phyloP scores from a whole-genome alignment of 2,329 filamentous ascomycete genomes.

The Xylariaceae sp. region DNA sequence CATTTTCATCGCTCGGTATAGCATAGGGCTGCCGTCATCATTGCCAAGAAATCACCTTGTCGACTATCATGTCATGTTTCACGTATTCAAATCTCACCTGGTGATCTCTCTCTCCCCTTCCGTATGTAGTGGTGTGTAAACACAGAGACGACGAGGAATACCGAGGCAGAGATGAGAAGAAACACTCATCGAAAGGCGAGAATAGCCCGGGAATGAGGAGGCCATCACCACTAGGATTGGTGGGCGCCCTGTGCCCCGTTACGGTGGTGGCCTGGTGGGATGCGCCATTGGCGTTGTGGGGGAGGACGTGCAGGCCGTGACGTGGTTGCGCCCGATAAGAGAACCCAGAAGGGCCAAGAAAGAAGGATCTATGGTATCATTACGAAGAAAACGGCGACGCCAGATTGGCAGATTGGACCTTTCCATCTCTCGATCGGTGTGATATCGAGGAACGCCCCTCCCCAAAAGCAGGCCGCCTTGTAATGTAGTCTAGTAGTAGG shows the following conservation, averaged over 20 bases:
- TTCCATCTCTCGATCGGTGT: too few relatives aligned
- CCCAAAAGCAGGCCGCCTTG: too few relatives aligned
- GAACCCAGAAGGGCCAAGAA: conserved; percentile 3
- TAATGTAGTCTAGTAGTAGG: conserved; percentile 23
- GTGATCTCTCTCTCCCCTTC: too few relatives aligned
- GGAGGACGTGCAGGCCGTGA: conserved; percentile 34
- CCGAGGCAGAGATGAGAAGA: conserved; percentile 24
- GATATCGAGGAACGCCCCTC: too few relatives aligned
- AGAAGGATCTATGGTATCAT: conserved; percentile 11
- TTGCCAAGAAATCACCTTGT: neutral
- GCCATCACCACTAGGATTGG: conserved; percentile 32
- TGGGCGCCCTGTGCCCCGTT: conserved; percentile 32
- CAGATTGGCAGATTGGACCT: too few relatives aligned
- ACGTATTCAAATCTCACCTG: too few relatives aligned
- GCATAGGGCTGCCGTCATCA: conserved; percentile 13
- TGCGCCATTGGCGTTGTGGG: conserved; percentile 27
- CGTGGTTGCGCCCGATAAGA: conserved; percentile 40
- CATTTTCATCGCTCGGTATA: conserved; percentile 8
- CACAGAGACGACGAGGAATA: conserved; percentile 9
- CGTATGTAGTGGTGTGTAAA: conserved; percentile 10
- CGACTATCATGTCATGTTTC: conserved; percentile 5
- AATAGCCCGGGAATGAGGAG: too few relatives aligned
- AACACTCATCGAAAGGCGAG: too few relatives aligned
- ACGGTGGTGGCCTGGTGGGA: conserved; percentile 23
- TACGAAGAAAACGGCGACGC: too few relatives aligned